Conservation (phyloP, 1,284 basidiomycete genomes). For the Kalmanozyma brasiliensis region DNA sequence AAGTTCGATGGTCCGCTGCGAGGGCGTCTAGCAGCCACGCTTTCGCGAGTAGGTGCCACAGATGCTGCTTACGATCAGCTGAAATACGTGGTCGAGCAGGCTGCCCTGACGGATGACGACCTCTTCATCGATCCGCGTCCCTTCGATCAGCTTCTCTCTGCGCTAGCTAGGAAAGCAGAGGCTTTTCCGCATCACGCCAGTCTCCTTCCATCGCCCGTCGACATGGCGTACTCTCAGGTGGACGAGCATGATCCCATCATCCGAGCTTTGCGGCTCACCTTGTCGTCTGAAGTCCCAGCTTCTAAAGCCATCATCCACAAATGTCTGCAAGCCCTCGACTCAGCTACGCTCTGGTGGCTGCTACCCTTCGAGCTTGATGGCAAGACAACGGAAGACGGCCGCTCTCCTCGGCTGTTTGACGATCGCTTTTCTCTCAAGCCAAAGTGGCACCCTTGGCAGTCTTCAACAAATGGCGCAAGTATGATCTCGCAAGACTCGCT, state of each 20-base stretch:
- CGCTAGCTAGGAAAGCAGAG: slow-evolving; percentile 17
- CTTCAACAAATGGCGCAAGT: slow-evolving; percentile 1
- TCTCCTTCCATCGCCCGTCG: slow-evolving; percentile 37
- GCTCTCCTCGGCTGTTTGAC: neutral
- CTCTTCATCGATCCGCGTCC: slow-evolving; percentile 29
- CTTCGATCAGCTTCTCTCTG: slow-evolving; percentile 40
- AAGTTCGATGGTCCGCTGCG: slow-evolving; percentile 16
- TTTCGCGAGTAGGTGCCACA: slow-evolving; percentile 22
- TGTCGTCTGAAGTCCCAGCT: slow-evolving; percentile 13
- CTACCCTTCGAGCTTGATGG: slow-evolving; percentile 36
- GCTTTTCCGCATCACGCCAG: neutral
- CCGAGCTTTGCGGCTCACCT: slow-evolving; percentile 30
- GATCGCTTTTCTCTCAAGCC: slow-evolving; percentile 19
- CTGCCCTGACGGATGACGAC: neutral
- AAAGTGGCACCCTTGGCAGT: slow-evolving; percentile 47
- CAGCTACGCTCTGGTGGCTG: slow-evolving; percentile 37
- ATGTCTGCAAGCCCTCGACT: slow-evolving; percentile 31
- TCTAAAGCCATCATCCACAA: slow-evolving; percentile 34
- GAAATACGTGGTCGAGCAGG: slow-evolving; percentile 7
- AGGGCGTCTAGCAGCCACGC: slow-evolving; percentile 26
- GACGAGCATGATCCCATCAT: slow-evolving; percentile 27
- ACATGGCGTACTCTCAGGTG: neutral
- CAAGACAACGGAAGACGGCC: neutral
- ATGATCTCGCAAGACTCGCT: slow-evolving; percentile 22
- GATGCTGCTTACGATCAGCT: slow-evolving; percentile 19